A percentile compares a stretch with the other conserved stretches of the same genome.
Conservation (phyloP, 495 filamentous ascomycete species). For the Neurospora tetraspora region DNA sequence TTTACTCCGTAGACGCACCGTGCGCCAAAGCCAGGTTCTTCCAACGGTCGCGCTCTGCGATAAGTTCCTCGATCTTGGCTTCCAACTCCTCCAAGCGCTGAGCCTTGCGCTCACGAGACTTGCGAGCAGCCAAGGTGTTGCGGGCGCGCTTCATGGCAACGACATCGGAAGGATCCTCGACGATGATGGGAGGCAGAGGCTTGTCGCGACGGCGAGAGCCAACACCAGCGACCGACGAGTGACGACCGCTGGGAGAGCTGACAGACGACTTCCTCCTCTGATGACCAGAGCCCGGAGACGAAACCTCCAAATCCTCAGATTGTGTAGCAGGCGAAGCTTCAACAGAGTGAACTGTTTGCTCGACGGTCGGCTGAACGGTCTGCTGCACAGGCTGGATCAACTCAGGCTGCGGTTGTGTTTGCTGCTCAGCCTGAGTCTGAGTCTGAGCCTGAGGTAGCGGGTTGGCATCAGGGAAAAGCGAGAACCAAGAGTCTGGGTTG, state of each 20-base stretch:
- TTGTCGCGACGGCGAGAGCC: conserved; percentile 61
- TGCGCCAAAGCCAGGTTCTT: conserved; percentile 40
- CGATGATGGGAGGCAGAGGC: conserved; percentile 67
- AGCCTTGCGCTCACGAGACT: conserved; percentile 79
- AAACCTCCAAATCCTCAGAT: conserved; percentile 30
- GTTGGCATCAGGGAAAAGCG: conserved; percentile 57
- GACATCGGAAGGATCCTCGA: conserved; percentile 61
- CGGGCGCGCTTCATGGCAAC: conserved; percentile 84
- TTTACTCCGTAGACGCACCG: conserved; percentile 25
- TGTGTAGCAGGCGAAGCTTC: conserved; percentile 35
- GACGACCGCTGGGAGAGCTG: conserved; percentile 42
- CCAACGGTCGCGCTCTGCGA: conserved; percentile 48
- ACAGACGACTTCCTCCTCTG: conserved; percentile 34
- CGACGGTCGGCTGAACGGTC: background rate
- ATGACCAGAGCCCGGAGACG: conserved; percentile 19
- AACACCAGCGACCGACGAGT: conserved; percentile 62
- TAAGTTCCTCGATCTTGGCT: conserved; percentile 38
- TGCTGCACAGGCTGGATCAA: background rate
- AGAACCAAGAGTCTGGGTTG: conserved; percentile 41
- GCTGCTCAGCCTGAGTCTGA: conserved; percentile 1
- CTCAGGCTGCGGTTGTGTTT: background rate
- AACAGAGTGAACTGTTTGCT: conserved; percentile 14
- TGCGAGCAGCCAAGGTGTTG: conserved; percentile 91
- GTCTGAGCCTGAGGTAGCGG: background rate
- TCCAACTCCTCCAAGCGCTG: conserved; percentile 56